Conservation (phyloP, 805 yeast species). For the Helenozyma baotianmanensis region DNA sequence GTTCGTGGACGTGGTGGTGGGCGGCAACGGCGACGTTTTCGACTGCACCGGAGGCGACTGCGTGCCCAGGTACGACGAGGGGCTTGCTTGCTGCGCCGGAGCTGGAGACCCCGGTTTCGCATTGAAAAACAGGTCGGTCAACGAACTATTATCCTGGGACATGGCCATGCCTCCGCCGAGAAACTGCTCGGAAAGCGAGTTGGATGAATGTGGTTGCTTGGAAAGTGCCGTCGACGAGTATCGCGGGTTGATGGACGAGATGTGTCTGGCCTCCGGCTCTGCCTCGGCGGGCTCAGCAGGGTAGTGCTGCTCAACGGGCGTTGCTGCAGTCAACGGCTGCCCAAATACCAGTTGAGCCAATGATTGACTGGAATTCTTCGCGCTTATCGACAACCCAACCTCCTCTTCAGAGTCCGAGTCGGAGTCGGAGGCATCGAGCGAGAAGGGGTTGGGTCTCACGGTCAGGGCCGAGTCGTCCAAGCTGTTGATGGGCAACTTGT, state of each 20-base stretch:
- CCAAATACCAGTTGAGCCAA: conserved; percentile 40
- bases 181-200: conserved; percentile 35
- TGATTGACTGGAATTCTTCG: conserved; percentile 38
- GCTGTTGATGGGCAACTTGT: conserved; percentile 16
- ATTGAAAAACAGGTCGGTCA: conserved; percentile 14
- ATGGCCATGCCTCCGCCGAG: conserved; percentile 25
- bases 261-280: conserved; percentile 24
- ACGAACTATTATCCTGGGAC: conserved; percentile 4
- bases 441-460: conserved; percentile 7
- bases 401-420: conserved; percentile 26
- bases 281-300: conserved; percentile 16
- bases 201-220: conserved; percentile 39
- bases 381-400: conserved; percentile 35
- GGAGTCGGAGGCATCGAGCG: conserved; percentile 9
- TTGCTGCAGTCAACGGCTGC: conserved; percentile 15
- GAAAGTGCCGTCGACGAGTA: conserved; percentile 34
- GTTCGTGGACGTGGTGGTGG: conserved; percentile 39
- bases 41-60: conserved; percentile 22
- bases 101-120: conserved; percentile 4
- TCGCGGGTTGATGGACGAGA: conserved; percentile 28
- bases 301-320: conserved; percentile 15
- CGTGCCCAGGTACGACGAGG: conserved; percentile 7
- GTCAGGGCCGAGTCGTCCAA: conserved; percentile 15
- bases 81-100: background rate
- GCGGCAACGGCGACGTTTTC: conserved; percentile 39